Evolutionary conservation across 805 yeast species (phyloP).

Genomic region (Candida silvicultrix): DNA sequence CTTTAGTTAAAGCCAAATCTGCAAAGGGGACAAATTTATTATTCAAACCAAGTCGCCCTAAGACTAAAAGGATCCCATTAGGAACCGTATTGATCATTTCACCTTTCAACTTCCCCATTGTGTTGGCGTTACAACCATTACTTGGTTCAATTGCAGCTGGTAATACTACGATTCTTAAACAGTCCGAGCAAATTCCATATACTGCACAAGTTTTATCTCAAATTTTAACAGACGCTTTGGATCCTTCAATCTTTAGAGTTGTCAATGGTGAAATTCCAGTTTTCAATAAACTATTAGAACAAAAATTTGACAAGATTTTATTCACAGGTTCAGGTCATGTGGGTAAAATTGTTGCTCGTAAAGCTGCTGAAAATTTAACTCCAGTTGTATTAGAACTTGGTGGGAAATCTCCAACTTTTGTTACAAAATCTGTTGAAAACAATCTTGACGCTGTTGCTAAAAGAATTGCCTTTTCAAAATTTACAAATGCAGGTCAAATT

Average conservation of each 20-base stretch:
- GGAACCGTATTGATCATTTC: slow-evolving; percentile 72
- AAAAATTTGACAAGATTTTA: slow-evolving; percentile 73
- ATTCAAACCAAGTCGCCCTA: slow-evolving; percentile 14
- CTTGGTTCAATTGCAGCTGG: slow-evolving; percentile 84
- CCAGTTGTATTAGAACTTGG: slow-evolving; percentile 84
- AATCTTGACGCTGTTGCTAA: slow-evolving; percentile 42
- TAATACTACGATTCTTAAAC: slow-evolving; percentile 51
- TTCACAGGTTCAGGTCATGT: slow-evolving; percentile 79
- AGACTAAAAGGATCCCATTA: slow-evolving; percentile 28
- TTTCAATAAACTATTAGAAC: slow-evolving; percentile 50
- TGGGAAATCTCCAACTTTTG: slow-evolving; percentile 84
- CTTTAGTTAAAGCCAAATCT: slow-evolving; percentile 52
- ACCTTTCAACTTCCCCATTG: slow-evolving; percentile 78
- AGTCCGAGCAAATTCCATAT: slow-evolving; percentile 59
- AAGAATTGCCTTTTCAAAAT: slow-evolving; percentile 74
- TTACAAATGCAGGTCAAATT: slow-evolving; percentile 81
- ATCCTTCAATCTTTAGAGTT: slow-evolving; percentile 47
- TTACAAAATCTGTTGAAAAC: slow-evolving; percentile 44
- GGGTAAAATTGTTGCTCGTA: slow-evolving; percentile 69
- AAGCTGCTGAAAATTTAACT: slow-evolving; percentile 81
- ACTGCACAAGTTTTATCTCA: slow-evolving; percentile 51
- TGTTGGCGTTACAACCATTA: slow-evolving; percentile 57
- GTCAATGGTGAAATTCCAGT: slow-evolving; percentile 72
- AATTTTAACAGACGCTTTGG: slow-evolving; percentile 47
- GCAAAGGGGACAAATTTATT: slow-evolving; percentile 10